phyloP scores from a whole-genome alignment of 768 basidiomycete genomes.

The Serendipita sp. region DNA sequence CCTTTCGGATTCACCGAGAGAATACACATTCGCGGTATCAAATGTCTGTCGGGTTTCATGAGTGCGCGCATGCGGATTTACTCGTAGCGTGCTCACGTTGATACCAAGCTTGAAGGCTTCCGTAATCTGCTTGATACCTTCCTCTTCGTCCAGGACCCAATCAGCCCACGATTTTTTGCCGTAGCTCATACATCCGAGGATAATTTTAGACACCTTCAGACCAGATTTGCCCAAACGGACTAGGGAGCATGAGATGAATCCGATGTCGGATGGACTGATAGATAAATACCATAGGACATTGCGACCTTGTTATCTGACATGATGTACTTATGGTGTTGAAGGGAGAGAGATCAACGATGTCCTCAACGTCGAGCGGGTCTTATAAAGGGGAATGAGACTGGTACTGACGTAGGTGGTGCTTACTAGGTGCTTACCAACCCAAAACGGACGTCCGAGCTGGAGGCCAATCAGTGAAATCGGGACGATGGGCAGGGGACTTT shows the following conservation, averaged over 20 bases:
- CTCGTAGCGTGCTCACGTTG: slow-evolving; percentile 14
- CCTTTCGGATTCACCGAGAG: slow-evolving; percentile 27
- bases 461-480: background rate
- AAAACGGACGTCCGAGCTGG: background rate
- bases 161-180: slow-evolving; percentile 16
- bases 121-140: slow-evolving; percentile 37
- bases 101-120: slow-evolving; percentile 22
- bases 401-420: background rate
- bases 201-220: slow-evolving; percentile 26
- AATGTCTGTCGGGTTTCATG: slow-evolving; percentile 32
- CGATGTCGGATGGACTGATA: slow-evolving; percentile 25
- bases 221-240: slow-evolving; percentile 20
- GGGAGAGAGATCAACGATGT: background rate
- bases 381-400: background rate
- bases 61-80: background rate
- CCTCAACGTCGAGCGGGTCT: background rate
- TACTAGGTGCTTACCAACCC: background rate
- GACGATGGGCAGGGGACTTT: too few species aligned
- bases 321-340: background rate
- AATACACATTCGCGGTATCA: slow-evolving; percentile 24
- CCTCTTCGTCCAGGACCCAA: slow-evolving; percentile 33
- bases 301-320: slow-evolving; percentile 35
- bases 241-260: slow-evolving; percentile 20
- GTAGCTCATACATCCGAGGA: slow-evolving; percentile 26
- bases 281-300: slow-evolving; percentile 40